Conservation (phyloP, 2,329 filamentous ascomycete genomes). For the Phialocephala subalpina region DNA sequence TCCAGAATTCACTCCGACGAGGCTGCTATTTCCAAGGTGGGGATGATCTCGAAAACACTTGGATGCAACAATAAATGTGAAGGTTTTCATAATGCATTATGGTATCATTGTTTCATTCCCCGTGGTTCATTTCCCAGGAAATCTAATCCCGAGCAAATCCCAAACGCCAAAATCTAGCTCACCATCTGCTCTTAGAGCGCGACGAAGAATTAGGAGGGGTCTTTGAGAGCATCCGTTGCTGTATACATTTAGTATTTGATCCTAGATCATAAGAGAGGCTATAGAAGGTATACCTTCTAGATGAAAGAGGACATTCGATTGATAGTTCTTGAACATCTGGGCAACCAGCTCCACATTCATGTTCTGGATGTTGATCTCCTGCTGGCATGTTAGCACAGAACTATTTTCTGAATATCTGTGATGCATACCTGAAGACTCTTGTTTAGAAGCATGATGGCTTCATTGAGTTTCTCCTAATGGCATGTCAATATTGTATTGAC, state of each 20-base stretch:
- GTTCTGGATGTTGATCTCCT: slow-evolving; percentile 97
- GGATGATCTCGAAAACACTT: not conserved
- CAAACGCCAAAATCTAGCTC: slow-evolving; percentile 11
- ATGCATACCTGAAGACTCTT: slow-evolving; percentile 80
- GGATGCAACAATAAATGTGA: not conserved
- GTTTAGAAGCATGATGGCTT: slow-evolving; percentile 91
- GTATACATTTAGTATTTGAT: slow-evolving; percentile 8
- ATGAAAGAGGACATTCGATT: slow-evolving; percentile 96
- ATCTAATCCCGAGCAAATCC: not conserved
- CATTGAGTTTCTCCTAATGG: slow-evolving; percentile 91
- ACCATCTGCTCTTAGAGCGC: slow-evolving; percentile 10
- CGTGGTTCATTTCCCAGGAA: not conserved
- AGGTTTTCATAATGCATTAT: slow-evolving; percentile 9
- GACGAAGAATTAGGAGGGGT: slow-evolving; percentile 63
- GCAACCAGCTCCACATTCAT: slow-evolving; percentile 98
- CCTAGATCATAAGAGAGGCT: slow-evolving; percentile 36
- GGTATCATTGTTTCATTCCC: slow-evolving; percentile 5
- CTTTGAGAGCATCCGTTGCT: slow-evolving; percentile 87
- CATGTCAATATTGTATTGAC: slow-evolving; percentile 19
- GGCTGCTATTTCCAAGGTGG: slow-evolving; percentile 23
- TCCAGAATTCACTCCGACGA: slow-evolving; percentile 24
- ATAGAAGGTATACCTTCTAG: slow-evolving; percentile 75
- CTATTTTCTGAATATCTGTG: not conserved
- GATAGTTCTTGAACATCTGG: slow-evolving; percentile 99
- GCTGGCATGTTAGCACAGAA: slow-evolving; percentile 47